Conservation (phyloP, 78 protist genomes). For the Salpingoeca rosetta region DNA sequence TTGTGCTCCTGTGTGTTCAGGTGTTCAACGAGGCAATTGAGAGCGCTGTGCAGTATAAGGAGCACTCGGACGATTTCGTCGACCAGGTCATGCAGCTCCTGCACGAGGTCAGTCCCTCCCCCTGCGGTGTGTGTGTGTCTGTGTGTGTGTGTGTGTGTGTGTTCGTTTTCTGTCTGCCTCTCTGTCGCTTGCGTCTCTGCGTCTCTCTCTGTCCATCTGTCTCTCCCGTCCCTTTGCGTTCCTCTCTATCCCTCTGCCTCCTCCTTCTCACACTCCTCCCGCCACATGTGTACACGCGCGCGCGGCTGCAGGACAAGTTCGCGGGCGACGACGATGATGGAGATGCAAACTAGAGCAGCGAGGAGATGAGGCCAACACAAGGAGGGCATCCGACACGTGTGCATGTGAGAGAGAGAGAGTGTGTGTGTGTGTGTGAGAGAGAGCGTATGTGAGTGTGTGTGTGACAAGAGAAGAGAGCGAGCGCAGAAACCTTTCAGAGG, state of each 20-base stretch:
- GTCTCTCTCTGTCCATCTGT: neutral
- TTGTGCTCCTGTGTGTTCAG: neutral
- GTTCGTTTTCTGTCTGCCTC: neutral
- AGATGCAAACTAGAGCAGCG: too few relatives aligned
- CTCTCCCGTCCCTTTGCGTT: neutral
- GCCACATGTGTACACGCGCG: too few relatives aligned
- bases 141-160: neutral
- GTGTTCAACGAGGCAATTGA: neutral
- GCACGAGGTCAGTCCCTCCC: neutral
- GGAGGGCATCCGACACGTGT: too few relatives aligned
- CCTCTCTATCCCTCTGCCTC: neutral
- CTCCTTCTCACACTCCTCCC: neutral
- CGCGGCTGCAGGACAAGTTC: too few relatives aligned
- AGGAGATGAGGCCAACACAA: too few relatives aligned
- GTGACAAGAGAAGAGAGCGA: too few relatives aligned
- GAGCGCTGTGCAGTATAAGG: neutral
- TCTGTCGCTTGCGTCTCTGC: neutral
- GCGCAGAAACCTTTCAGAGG: too few relatives aligned
- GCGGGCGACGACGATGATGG: too few relatives aligned
- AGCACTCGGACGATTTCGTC: neutral
- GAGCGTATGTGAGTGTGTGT: too few relatives aligned
- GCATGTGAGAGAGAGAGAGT: too few relatives aligned
- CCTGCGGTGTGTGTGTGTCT: neutral
- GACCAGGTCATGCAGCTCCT: constrained; percentile 1
- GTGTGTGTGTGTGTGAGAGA: too few relatives aligned